Base-by-base conservation (phyloP, 2,329 filamentous ascomycete species). In the Incumbomyces delicatus region DNA sequence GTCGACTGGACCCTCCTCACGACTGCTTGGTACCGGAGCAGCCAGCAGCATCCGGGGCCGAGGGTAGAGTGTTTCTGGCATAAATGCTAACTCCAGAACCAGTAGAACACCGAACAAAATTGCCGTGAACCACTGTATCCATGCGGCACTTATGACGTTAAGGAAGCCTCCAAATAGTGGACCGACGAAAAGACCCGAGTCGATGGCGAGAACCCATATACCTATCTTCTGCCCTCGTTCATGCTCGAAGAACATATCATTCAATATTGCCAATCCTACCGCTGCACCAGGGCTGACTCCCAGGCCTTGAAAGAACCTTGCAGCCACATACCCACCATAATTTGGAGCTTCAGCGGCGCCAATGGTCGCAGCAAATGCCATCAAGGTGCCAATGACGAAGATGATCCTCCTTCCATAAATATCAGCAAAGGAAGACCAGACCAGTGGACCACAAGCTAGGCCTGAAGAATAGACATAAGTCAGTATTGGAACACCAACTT, bases 31-130 rank as follows among this genome's bases (percentile, higher is more conserved):
- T 35, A 53, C 50, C 2, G 65, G 63, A 49, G 67, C 61, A 17
- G 50, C 57, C 1, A 60, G 57, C 1, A 74, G 63, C 71, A 77
- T 75, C 4, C 65, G 57, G 30, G 66, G 66, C 2, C 75, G 67
- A 0, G 75, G 75, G 52, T 78, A 78, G 4, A 78, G 63, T 1
- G 76, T 78, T 59, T 78, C 75, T 1, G 74, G 71, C 54, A 78
- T 66, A 50, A 76, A 68, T 2, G 68, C 55, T 10, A 77, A 46
- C 53, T 77, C 71, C 1, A 72, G 61, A 5, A 71, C 34, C 2
- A 77, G 60, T 2, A 78, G 61, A 0, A 65, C 56, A 1, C 59
- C 74, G 49, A 77, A 75, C 4, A 77, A 53, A 42, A 78, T 76
- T 0, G 72, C 72, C 3, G 68, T 70, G 27, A 77, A 65, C 71